Percentiles rank a stretch among this genome's conserved stretches.
Evolutionary conservation across 2,329 filamentous ascomycete species (phyloP).

Genomic region (Aspergillus luchuensis): DNA sequence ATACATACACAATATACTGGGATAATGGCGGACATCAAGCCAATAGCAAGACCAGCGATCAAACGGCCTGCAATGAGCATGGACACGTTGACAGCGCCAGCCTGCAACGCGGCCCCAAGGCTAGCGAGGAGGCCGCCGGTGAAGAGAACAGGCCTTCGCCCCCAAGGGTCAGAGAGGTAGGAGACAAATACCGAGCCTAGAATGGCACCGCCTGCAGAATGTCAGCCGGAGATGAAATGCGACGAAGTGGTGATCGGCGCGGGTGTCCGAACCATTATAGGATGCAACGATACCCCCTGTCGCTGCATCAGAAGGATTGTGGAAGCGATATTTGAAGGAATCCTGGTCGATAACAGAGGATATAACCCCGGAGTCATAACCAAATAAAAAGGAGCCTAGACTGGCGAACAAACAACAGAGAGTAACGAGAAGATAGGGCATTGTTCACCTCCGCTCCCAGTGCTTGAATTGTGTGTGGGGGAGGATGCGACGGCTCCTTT

Average conservation of each 20-base stretch:
- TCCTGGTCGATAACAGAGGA: conserved; percentile 39
- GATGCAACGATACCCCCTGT: conserved; percentile 45
- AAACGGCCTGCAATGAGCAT: conserved; percentile 54
- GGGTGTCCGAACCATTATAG: conserved; percentile 35
- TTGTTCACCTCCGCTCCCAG: conserved; percentile 8
- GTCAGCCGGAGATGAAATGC: background rate
- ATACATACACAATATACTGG: conserved; percentile 49
- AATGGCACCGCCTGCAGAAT: conserved; percentile 41
- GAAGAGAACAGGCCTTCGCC: conserved; percentile 38
- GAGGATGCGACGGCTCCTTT: background rate
- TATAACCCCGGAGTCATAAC: conserved; percentile 49
- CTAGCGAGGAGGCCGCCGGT: conserved; percentile 36
- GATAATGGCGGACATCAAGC: conserved; percentile 50
- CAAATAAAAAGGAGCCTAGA: conserved; percentile 52
- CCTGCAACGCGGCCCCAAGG: conserved; percentile 40
- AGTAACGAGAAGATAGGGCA: conserved; percentile 35
- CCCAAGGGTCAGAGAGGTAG: conserved; percentile 37
- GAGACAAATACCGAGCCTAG: conserved; percentile 37
- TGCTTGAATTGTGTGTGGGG: background rate
- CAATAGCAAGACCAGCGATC: conserved; percentile 54
- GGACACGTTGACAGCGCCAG: conserved; percentile 34
- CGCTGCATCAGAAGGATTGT: conserved; percentile 33
- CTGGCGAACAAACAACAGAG: conserved; percentile 48
- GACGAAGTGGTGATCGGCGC: background rate
- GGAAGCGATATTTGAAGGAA: conserved; percentile 36